Evolutionary conservation across 2,329 filamentous ascomycete genomes (phyloP).

Genomic region (Sporothrix curviconia): DNA sequence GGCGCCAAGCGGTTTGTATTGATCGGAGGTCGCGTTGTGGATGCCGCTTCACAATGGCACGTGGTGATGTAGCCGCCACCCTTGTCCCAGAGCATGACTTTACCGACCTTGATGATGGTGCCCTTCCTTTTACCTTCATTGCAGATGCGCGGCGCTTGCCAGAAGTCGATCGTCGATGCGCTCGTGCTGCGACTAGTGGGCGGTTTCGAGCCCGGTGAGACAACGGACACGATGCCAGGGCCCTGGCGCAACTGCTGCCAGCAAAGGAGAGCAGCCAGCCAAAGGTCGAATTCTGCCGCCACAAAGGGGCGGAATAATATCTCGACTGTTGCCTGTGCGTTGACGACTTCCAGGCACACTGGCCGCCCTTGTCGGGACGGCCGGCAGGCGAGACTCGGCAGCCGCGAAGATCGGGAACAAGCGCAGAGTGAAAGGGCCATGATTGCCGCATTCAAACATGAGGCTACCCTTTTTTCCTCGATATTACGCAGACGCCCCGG

Average conservation of each 20-base stretch:
- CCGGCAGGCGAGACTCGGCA: slow-evolving; percentile 60
- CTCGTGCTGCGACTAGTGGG: slow-evolving; percentile 29
- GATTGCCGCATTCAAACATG: slow-evolving; percentile 66
- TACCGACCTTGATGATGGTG: slow-evolving; percentile 91
- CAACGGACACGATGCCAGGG: slow-evolving; percentile 18
- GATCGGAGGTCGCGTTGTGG: slow-evolving; percentile 52
- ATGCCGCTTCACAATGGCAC: slow-evolving; percentile 49
- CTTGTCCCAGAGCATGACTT: slow-evolving; percentile 86
- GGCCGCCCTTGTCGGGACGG: slow-evolving; percentile 36
- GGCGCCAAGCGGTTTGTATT: slow-evolving; percentile 64
- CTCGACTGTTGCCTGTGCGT: slow-evolving; percentile 49
- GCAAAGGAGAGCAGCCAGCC: slow-evolving; percentile 73
- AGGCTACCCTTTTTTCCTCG: slow-evolving; percentile 66
- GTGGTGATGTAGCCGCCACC: slow-evolving; percentile 50
- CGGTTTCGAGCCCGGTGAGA: slow-evolving; percentile 34
- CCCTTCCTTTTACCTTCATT: slow-evolving; percentile 54
- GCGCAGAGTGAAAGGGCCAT: slow-evolving; percentile 55
- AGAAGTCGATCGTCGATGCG: slow-evolving; percentile 35
- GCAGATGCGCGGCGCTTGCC: slow-evolving; percentile 34
- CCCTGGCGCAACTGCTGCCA: slow-evolving; percentile 68
- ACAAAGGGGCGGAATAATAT: slow-evolving; percentile 59
- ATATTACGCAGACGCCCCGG: slow-evolving; percentile 68
- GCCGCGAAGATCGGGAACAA: slow-evolving; percentile 68
- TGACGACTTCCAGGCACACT: slow-evolving; percentile 50
- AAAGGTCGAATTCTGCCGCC: slow-evolving; percentile 64